phyloP scores from a whole-genome alignment of 768 basidiomycete species.

The Phaeolepiota aurea region DNA sequence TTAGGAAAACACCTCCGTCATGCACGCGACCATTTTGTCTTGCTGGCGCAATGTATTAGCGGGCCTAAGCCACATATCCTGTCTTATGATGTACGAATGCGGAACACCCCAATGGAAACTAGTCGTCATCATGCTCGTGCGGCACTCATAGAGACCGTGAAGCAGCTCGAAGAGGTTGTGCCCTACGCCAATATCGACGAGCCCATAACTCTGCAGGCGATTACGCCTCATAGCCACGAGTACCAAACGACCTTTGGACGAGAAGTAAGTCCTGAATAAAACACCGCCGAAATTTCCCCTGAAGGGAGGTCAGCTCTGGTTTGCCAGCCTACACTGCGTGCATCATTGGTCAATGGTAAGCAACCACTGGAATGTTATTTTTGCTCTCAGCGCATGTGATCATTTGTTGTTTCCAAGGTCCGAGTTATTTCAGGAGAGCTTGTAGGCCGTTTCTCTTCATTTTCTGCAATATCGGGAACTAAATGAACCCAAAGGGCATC shows the following conservation, averaged over 20 bases:
- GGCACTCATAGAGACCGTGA: slow-evolving; percentile 48
- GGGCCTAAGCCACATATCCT: slow-evolving; percentile 39
- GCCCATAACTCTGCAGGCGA: slow-evolving; percentile 65
- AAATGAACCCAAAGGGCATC: too few species aligned
- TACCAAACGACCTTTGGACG: slow-evolving; percentile 77
- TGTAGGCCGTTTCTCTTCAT: too few species aligned
- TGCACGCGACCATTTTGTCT: slow-evolving; percentile 74
- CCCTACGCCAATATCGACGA: slow-evolving; percentile 41
- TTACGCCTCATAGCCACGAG: slow-evolving; percentile 70
- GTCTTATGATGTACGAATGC: slow-evolving; percentile 67
- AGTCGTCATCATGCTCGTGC: slow-evolving; percentile 49
- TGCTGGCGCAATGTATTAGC: slow-evolving; percentile 50
- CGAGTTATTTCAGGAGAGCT: slow-evolving; percentile 80
- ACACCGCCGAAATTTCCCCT: background rate
- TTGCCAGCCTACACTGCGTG: slow-evolving; percentile 76
- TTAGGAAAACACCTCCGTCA: slow-evolving; percentile 82
- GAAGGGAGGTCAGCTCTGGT: slow-evolving; percentile 45
- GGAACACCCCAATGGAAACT: slow-evolving; percentile 82
- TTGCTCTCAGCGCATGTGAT: background rate
- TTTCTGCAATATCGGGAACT: too few species aligned
- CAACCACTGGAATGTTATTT: slow-evolving; percentile 3
- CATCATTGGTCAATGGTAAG: slow-evolving; percentile 89
- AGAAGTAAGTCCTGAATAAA: slow-evolving; percentile 41
- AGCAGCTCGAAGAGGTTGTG: slow-evolving; percentile 45
- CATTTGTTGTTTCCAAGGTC: too few species aligned